Percentiles rank a stretch among this genome's conserved stretches.
phyloP scores from a whole-genome alignment of 129 eudicot species.

The Kitagawia praeruptora region DNA sequence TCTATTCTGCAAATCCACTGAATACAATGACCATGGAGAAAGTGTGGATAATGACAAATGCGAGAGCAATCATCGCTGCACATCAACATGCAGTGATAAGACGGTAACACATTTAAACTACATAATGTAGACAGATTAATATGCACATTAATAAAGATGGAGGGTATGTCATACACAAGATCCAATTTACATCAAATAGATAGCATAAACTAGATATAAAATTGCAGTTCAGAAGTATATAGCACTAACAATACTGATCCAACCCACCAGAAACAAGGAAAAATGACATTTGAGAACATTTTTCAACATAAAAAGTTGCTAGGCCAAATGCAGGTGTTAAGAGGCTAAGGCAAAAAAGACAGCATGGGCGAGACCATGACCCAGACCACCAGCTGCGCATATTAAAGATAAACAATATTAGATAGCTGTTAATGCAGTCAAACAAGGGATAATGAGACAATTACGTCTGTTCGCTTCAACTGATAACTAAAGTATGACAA shows the following conservation, averaged over 20 bases:
- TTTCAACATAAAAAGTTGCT: conserved; percentile 81
- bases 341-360: conserved; percentile 90
- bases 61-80: conserved; percentile 90
- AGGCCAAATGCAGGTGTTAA: conserved; percentile 96
- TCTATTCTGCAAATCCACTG: conserved; percentile 78
- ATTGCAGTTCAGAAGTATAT: background rate
- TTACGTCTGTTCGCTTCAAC: background rate
- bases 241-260: background rate
- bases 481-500: background rate
- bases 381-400: conserved; percentile 91
- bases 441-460: background rate
- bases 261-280: conserved; percentile 78
- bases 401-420: conserved; percentile 6
- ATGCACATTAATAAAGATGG: background rate
- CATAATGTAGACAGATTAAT: background rate
- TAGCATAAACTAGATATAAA: background rate
- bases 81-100: conserved; percentile 8
- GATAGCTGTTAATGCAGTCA: conserved; percentile 5
- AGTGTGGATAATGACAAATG: conserved; percentile 91
- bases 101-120: background rate
- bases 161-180: background rate
- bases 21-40: conserved; percentile 99
- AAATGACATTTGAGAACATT: conserved; percentile 77
- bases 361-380: conserved; percentile 97
- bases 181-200: background rate